These are phyloP conservation scores for Dovyalis caffra DNA, from an alignment of 345 rosid species.

Conservation along the genomic window DNA sequence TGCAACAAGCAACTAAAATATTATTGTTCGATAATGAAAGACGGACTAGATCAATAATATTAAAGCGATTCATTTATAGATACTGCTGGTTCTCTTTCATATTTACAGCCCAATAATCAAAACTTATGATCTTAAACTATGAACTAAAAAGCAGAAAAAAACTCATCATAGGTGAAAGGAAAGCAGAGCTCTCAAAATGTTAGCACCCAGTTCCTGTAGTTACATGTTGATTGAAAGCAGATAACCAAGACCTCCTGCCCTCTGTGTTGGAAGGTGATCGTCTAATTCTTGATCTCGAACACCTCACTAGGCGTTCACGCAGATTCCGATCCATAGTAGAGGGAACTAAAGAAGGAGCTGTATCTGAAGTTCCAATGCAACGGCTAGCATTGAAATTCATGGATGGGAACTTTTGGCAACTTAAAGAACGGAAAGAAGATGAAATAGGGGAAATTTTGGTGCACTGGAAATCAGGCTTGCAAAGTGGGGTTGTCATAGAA, in stretches of 20 bases:
- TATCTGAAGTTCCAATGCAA: conserved; percentile 67
- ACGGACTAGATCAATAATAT: not conserved
- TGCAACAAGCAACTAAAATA: not conserved
- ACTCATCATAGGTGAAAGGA: not conserved
- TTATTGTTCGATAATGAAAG: not conserved
- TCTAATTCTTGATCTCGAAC: conserved; percentile 55
- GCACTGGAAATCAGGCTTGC: conserved; percentile 60
- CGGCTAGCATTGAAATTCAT: conserved; percentile 52
- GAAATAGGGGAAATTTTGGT: conserved; percentile 52
- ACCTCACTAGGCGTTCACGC: conserved; percentile 39
- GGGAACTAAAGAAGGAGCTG: conserved; percentile 49
- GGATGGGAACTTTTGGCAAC: conserved; percentile 68
- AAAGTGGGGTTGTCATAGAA: conserved; percentile 55
- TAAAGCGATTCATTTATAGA: not conserved
- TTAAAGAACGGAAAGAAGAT: conserved; percentile 71
- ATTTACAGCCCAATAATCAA: conserved; percentile 19
- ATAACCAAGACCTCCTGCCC: conserved; percentile 69
- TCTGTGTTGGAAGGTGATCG: conserved; percentile 43
- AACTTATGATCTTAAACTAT: not conserved
- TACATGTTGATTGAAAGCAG: conserved; percentile 69
- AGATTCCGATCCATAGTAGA: conserved; percentile 30
- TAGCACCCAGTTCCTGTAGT: conserved; percentile 61
- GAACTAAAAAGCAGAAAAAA: conserved; percentile 11
- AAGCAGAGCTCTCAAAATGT: not conserved
- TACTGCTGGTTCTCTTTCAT: conserved; percentile 1